Base-by-base conservation (phyloP, 2,329 filamentous ascomycete genomes). In the Coleophoma cylindrospora region DNA sequence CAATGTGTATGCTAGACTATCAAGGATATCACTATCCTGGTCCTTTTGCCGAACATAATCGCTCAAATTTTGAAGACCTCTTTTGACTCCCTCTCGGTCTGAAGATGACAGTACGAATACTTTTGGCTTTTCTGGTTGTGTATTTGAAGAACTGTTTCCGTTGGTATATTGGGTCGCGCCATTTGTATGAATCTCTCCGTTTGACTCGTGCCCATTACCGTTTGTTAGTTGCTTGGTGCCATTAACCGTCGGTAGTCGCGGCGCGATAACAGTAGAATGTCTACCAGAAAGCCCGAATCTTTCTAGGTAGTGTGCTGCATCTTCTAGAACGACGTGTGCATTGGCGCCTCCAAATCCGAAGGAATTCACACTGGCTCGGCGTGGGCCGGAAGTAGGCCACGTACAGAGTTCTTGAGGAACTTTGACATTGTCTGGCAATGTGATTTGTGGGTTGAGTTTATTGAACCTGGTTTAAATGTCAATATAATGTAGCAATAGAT, bases 391-490 rank as follows among this genome's bases (percentile, higher is more conserved):
- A 17, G 13, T 12, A n/a, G 52, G 54, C 55, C 54, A 58, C 13
- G 49, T 38, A 3, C 22, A 41, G 11, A 45, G 33, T 7, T 52
- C 53, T 10, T 43, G 7, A 9, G 54, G 52, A 6, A 68, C 62
- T 44, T 60, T 61, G 2, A 70, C 47, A 7, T 63, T 69, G 64
- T 17, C 61, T 55, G 6, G 62, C 55, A 1, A 62, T 47, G 55
- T 57, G 27, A 70, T 64, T 52, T 37, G 52, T 50, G 4, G 55
- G 50, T 57, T 58, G 2, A 47, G 49, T 13, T 37, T 52, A 12
- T 49, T 44, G 32, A 58, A 55, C 2, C 15, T 38, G 27, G 9
- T 27, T 27, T 27, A 27, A 27, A 27, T 27, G 27, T 27, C 9
- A 27, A 27, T 5, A 27, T 27, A 6, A 27, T 27, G 7, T 27